Base-by-base conservation (phyloP, 495 filamentous ascomycete species). In the Aspergillus conjunctus region DNA sequence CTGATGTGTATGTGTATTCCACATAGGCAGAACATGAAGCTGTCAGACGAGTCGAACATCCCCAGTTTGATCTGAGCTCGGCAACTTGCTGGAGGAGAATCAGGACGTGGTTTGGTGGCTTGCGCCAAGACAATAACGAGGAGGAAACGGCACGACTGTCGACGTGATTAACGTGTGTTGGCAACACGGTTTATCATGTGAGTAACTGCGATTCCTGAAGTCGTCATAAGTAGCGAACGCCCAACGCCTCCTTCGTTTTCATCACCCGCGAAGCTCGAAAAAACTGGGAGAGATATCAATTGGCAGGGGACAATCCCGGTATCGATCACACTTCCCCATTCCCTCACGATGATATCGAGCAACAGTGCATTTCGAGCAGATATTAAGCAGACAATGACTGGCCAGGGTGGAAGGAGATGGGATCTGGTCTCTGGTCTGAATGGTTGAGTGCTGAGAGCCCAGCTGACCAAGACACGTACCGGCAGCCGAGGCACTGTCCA, bases 401-500 rank as follows among this genome's bases (percentile, higher is more conserved):
- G 15, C 37, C 37, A 5, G 21, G 33, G 11, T 41, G 21, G 17
- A 39, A 33, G 8, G 17, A n/a, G n/a, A n/a, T 32, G 26, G 39
- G 30, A 33, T 43, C 17, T 26, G 20, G 22, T 31, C 21, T 22
- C 4, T 39, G 21, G 21, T 43, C 18, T 20, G 18, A 30, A 8
- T 43, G 45, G 39, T 44, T 31, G 49, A 48, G 17, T 11, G 11
- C 12, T 41, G 37, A 11, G 37, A 3, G 8, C 17, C 5, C 10
- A 17, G 17, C 5, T 12, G 39, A 43, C 44, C 18, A 18, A 7
- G 11, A 11, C n/a, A 48, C 10, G 21, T 20, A 48, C 44, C 44
- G 44, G 44, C 17, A 20, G 20, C 44, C 51, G 37, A 54, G 51
- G 32, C 51, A 54, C 8, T 54, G 32, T 54, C 14, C 52, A 55